Conservation (phyloP, 495 filamentous ascomycete genomes). For the Schizothecium vesticola region DNA sequence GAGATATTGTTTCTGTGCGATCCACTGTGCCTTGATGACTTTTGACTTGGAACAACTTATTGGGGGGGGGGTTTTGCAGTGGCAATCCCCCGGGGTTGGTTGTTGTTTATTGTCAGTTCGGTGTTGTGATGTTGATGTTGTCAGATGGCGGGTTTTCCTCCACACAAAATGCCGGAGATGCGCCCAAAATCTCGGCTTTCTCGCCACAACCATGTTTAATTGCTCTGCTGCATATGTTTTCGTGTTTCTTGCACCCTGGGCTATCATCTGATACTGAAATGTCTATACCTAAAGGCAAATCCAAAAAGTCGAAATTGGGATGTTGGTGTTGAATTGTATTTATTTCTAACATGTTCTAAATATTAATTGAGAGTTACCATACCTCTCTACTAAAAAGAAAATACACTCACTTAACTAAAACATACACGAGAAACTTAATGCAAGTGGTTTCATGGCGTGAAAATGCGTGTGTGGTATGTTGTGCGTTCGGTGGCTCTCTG, state of each 20-base stretch:
- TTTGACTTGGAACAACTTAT: not conserved
- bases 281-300: fast-evolving
- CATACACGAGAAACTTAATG: not conserved
- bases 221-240: not conserved
- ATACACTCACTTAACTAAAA: not conserved
- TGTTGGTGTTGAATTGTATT: not conserved
- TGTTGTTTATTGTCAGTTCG: not conserved
- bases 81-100: not conserved
- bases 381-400: not conserved
- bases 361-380: not conserved
- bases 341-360: not conserved
- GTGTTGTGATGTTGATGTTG: not conserved
- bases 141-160: not conserved
- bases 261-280: not conserved
- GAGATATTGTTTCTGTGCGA: too few relatives aligned
- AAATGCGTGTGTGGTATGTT: not conserved
- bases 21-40: too few relatives aligned
- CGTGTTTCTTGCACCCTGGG: not conserved
- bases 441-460: not conserved
- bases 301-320: not conserved
- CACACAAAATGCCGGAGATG: not conserved
- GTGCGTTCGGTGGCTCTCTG: not conserved
- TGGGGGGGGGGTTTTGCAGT: not conserved
- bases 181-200: not conserved
- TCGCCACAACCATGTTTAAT: not conserved